Conservation (phyloP, 2,329 filamentous ascomycete species). For the Plenodomus lindquistii region DNA sequence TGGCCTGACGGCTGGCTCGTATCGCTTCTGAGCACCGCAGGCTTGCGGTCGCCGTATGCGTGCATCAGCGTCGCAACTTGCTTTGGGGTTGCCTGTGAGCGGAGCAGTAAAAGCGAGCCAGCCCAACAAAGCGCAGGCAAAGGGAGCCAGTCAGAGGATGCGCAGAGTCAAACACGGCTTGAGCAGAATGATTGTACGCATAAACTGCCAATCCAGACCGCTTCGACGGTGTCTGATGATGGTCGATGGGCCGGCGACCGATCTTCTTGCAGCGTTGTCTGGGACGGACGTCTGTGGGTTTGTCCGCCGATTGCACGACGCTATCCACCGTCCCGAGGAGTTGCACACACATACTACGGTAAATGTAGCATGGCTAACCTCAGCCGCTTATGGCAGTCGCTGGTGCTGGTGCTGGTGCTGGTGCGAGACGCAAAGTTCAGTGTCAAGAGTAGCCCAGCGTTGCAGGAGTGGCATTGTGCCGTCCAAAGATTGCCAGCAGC, state of each 20-base stretch:
- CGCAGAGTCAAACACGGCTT: conserved; percentile 36
- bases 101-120: conserved; percentile 8
- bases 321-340: conserved; percentile 10
- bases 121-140: conserved; percentile 2
- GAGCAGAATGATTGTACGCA: conserved; percentile 29
- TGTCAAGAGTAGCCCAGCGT: conserved; percentile 3
- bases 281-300: conserved; percentile 9
- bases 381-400: conserved; percentile 29
- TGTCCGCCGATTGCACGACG: conserved; percentile 17
- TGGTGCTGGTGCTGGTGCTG: conserved; percentile 8
- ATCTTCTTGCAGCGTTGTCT: conserved; percentile 14
- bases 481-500: conserved; percentile 14
- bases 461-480: conserved; percentile 18
- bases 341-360: conserved; percentile 5
- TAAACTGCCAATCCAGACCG: conserved; percentile 33
- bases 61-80: conserved; percentile 16
- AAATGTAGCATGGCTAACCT: conserved; percentile 21
- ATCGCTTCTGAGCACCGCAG: conserved; percentile 36
- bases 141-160: conserved; percentile 7
- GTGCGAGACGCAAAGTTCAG: conserved; percentile 7
- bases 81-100: conserved; percentile 17
- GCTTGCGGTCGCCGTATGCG: conserved; percentile 16
- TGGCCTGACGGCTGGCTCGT: conserved; percentile 31
- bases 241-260: conserved; percentile 20
- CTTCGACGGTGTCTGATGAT: conserved; percentile 23